Conservation (phyloP, 78 protist genomes). For the Dictyostelium brefeldianum region DNA sequence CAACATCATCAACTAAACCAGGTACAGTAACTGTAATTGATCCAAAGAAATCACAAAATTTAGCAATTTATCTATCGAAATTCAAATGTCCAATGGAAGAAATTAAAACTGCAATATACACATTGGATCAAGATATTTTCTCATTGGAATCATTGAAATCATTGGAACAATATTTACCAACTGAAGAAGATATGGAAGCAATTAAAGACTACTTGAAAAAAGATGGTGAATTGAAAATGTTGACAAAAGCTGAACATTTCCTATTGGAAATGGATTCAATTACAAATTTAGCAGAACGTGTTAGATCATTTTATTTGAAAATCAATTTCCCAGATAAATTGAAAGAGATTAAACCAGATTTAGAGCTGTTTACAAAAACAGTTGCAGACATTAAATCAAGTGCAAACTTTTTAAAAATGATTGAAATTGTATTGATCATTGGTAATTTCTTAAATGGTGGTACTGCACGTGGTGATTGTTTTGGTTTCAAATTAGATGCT, state of each 20-base stretch:
- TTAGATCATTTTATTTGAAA: conserved; percentile 52
- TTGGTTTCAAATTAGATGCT: conserved; percentile 82
- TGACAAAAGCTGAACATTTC: conserved; percentile 64
- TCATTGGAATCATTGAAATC: conserved; percentile 37
- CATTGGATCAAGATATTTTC: conserved; percentile 68
- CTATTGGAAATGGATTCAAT: conserved; percentile 53
- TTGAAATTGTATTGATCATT: conserved; percentile 72
- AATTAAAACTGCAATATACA: conserved; percentile 52
- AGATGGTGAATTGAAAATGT: conserved; percentile 53
- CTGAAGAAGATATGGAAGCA: conserved; percentile 79
- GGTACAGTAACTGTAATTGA: conserved; percentile 77
- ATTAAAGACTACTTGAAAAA: conserved; percentile 55
- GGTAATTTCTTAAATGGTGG: conserved; percentile 88
- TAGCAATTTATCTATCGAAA: conserved; percentile 73
- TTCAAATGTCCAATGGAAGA: conserved; percentile 72
- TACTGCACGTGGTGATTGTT: conserved; percentile 82
- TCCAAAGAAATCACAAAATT: conserved; percentile 71
- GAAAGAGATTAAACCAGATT: conserved; percentile 73
- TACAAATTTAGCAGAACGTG: conserved; percentile 29
- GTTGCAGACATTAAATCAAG: background rate
- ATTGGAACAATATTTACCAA: conserved; percentile 65
- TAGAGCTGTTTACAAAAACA: conserved; percentile 35
- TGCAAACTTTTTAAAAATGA: conserved; percentile 58
- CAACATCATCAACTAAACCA: conserved; percentile 50
- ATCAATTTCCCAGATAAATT: conserved; percentile 70